A percentile compares a stretch with the other conserved stretches of the same genome.
These are phyloP conservation scores for Cutaneotrichosporon cyanovorans DNA, from an alignment of 1,284 basidiomycete species.

Conservation along the genomic window DNA sequence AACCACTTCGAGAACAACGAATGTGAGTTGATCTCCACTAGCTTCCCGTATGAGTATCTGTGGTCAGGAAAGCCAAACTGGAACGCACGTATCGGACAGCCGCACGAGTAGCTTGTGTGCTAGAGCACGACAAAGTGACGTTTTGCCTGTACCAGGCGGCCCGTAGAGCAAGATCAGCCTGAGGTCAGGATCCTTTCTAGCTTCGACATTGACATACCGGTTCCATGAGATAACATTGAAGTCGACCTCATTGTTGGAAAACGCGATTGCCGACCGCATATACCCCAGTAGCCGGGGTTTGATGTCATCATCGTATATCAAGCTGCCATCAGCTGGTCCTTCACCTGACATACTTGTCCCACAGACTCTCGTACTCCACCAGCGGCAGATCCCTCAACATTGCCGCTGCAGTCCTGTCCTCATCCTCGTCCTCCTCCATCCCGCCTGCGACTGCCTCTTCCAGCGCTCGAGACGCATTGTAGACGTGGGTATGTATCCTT, in stretches of 20 bases:
- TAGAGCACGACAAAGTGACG: slow-evolving; percentile 84
- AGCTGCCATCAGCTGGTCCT: slow-evolving; percentile 45
- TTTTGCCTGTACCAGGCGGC: slow-evolving; percentile 97
- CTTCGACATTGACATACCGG: slow-evolving; percentile 49
- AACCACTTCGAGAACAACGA: slow-evolving; percentile 96
- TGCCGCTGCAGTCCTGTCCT: slow-evolving; percentile 74
- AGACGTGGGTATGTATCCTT: slow-evolving; percentile 73
- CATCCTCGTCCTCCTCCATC: slow-evolving; percentile 54
- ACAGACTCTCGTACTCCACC: slow-evolving; percentile 66
- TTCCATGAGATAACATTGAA: slow-evolving; percentile 94
- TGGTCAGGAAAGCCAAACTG: neutral
- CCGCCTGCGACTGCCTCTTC: slow-evolving; percentile 59
- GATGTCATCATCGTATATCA: slow-evolving; percentile 84
- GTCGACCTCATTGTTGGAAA: slow-evolving; percentile 82
- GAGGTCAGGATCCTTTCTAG: slow-evolving; percentile 1
- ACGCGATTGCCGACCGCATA: slow-evolving; percentile 83
- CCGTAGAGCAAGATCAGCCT: slow-evolving; percentile 85
- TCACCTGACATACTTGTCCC: slow-evolving; percentile 51
- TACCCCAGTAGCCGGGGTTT: slow-evolving; percentile 85
- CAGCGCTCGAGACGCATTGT: slow-evolving; percentile 65
- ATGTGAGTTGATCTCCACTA: slow-evolving; percentile 97
- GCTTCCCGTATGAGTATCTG: slow-evolving; percentile 74
- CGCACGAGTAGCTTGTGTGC: slow-evolving; percentile 94
- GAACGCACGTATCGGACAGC: slow-evolving; percentile 63
- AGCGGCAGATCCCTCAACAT: no score